A percentile compares a stretch with the other conserved stretches of the same genome.
Conservation (phyloP, 306 rosid genomes). For the Vachellia pachyceras region DNA sequence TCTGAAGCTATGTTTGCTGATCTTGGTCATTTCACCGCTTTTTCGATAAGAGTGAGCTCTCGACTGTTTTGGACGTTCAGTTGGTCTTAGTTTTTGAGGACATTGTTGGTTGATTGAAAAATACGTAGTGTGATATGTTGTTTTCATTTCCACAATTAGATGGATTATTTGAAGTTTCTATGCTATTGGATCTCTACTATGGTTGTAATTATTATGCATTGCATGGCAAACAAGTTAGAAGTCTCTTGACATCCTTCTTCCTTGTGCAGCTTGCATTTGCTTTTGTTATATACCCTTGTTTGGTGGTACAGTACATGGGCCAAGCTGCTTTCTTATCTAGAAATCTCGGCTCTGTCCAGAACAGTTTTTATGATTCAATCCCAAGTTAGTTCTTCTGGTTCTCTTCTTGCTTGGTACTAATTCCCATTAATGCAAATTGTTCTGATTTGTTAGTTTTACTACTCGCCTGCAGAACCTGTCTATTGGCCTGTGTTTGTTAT, state of each 20-base stretch:
- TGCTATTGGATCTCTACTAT: not conserved
- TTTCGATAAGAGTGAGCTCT: conserved; percentile 76
- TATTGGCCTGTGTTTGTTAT: conserved; percentile 87
- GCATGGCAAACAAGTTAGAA: conserved; percentile 25
- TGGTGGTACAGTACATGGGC: conserved; percentile 92
- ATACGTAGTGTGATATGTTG: not conserved
- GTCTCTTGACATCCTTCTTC: conserved; percentile 27
- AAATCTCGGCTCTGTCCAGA: conserved; percentile 45
- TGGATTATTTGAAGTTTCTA: not conserved
- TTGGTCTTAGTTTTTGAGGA: conserved; percentile 6
- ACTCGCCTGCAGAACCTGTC: conserved; percentile 59
- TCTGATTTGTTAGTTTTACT: conserved; percentile 37
- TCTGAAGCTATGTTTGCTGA: conserved; percentile 95
- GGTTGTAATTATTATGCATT: not conserved
- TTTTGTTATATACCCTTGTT: conserved; percentile 75
- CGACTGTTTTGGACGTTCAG: conserved; percentile 13
- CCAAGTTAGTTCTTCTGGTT: conserved; percentile 62
- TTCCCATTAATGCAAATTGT: conserved; percentile 14
- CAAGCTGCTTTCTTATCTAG: conserved; percentile 88
- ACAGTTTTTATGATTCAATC: conserved; percentile 72
- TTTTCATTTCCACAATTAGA: not conserved
- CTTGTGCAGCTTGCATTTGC: conserved; percentile 81
- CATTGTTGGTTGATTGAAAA: not conserved
- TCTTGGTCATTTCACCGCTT: conserved; percentile 92
- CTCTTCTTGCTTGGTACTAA: conserved; percentile 24